Conservation (phyloP, 2,329 filamentous ascomycete species). For the Epichloe glyceriae region DNA sequence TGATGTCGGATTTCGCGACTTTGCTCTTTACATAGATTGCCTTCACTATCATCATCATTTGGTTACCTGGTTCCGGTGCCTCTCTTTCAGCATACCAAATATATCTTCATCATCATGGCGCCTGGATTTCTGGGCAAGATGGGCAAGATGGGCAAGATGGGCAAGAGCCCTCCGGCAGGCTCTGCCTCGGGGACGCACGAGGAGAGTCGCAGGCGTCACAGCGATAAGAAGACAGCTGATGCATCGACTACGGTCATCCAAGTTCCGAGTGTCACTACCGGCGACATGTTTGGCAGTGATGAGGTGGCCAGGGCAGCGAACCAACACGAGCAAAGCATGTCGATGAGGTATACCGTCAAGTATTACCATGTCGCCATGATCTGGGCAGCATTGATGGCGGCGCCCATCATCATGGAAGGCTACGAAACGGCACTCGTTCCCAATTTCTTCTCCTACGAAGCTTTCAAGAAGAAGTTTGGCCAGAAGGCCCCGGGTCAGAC, state of each 20-base stretch:
- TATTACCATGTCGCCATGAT: conserved; percentile 8
- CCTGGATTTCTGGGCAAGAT: neutral
- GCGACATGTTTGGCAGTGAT: conserved; percentile 7
- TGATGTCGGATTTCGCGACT: neutral
- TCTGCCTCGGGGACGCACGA: neutral
- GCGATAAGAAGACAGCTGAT: neutral
- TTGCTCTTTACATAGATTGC: no score
- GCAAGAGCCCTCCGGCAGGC: no score
- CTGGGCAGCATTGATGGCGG: conserved; percentile 11
- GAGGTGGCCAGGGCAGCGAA: conserved; percentile 6
- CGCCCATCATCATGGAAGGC: conserved; percentile 24
- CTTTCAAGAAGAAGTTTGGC: conserved; percentile 6
- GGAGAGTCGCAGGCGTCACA: neutral
- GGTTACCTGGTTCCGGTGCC: neutral
- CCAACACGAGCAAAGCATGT: conserved; percentile 8
- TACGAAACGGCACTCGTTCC: conserved; percentile 16
- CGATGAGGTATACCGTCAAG: conserved; percentile 7
- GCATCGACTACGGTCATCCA: neutral
- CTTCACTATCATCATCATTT: neutral
- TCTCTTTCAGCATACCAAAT: neutral
- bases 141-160: neutral
- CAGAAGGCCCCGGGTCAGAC: neutral
- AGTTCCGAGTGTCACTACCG: neutral
- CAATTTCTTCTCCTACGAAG: conserved; percentile 8
- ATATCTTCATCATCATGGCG: neutral